Evolutionary conservation across 2,329 filamentous ascomycete genomes (phyloP), one percentile per base, ranked within the genome.

Genomic region (Xylariaceae sp.): DNA sequence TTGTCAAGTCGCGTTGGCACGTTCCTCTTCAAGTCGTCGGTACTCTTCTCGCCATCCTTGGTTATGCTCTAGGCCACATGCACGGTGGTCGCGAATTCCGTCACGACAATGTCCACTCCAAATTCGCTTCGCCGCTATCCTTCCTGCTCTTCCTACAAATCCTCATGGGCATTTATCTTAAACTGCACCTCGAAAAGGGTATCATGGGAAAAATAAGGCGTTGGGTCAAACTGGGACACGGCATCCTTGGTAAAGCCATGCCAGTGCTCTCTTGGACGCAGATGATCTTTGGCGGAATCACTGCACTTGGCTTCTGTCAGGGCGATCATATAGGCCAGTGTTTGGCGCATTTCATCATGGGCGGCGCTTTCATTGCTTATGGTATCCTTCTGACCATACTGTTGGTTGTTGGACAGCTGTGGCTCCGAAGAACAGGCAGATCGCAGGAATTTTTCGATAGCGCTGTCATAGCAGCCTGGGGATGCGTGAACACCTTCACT

Each of bases 361-460:
- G 93, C 34, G 85, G 87, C 52, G 90, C 91, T 1, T 98, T 98
- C 62, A 91, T 98, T 53, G 93, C 78, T 22, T 98, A 98, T 58
- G 93, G 88, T 19, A 85, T 96, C 41, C 63, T 95, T 29, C 75
- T 98, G 51, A 90, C 87, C 2, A 84, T 97, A 16, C 69, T 96
- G 16, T 77, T 97, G 26, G 71, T 96, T 7, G 89, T 93, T 31
- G 93, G 93, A 12, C 93, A 97, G 65, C 68, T 81, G 24, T 96
- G 89, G 89, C 69, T 98, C 43, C 81, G 80, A 51, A 79, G 84
- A 36, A 87, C 83, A 3, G 89, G 89, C 15, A 81, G 89, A 39
- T 94, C 88, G 42, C 93, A 97, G 63, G 93, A 98, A 64, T 98
- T 98, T 70, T 97, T 93, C 64, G 93, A 98, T 65, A 93, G 86